phyloP scores from a whole-genome alignment of 352 stramenopile species.

The Pythium myriotylum region DNA sequence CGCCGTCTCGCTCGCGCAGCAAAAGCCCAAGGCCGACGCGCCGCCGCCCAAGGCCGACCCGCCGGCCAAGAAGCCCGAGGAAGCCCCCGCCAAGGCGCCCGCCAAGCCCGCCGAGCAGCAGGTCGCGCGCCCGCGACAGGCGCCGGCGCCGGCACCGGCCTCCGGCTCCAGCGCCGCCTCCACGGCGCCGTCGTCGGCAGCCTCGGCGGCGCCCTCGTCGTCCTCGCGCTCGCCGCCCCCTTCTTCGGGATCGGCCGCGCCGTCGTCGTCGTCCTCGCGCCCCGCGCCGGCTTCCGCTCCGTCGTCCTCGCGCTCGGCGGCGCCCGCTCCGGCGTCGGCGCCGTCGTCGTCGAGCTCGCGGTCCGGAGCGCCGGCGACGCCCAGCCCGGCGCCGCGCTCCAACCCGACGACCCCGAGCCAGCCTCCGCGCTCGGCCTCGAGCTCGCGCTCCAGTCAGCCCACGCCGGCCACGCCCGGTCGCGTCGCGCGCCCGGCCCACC shows the following conservation, averaged over 20 bases:
- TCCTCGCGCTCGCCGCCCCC: constrained; percentile 18
- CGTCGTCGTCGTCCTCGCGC: constrained; percentile 1
- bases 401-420: constrained; percentile 7
- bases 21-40: constrained; percentile 34
- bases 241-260: constrained; percentile 2
- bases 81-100: constrained; percentile 14
- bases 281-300: constrained; percentile 17
- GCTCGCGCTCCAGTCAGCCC: constrained; percentile 1
- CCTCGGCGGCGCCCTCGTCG: not conserved
- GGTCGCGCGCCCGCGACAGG: constrained; percentile 17
- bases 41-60: constrained; percentile 1
- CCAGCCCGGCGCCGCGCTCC: constrained; percentile 19
- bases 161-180: not conserved
- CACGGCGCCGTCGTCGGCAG: not conserved
- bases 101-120: constrained; percentile 25
- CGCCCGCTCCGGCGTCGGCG: constrained; percentile 10
- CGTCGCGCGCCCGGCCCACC: constrained; percentile 26
- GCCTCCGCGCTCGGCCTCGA: constrained; percentile 1
- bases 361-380: constrained; percentile 8
- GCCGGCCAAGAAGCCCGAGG: constrained; percentile 8
- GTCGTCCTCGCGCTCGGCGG: constrained; percentile 5
- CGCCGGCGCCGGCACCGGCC: constrained; percentile 23
- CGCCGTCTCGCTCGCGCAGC: constrained; percentile 60
- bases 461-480: not conserved
- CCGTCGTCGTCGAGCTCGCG: constrained; percentile 19